Evolutionary conservation across 306 rosid genomes (phyloP).

Genomic region (Rosa rugosa): DNA sequence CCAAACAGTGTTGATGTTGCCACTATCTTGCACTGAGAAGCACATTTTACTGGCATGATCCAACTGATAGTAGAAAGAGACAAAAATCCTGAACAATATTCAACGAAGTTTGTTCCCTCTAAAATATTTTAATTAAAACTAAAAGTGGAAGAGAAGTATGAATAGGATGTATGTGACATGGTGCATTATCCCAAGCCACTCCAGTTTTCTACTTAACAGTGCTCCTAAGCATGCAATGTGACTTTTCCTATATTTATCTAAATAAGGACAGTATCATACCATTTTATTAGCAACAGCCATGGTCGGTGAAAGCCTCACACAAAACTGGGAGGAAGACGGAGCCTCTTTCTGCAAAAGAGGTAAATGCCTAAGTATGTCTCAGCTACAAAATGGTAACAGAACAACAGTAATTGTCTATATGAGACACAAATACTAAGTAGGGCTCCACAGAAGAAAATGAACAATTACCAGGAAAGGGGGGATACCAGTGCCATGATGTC

Average conservation of each 20-base stretch:
- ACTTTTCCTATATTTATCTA: slow-evolving; percentile 14
- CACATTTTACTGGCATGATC: slow-evolving; percentile 45
- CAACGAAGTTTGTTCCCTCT: slow-evolving; percentile 29
- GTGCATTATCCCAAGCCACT: slow-evolving; percentile 8
- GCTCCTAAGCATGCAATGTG: slow-evolving; percentile 12
- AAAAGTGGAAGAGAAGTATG: slow-evolving; percentile 20
- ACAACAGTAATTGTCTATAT: slow-evolving; percentile 7
- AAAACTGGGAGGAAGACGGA: slow-evolving; percentile 68
- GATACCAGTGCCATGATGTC: slow-evolving; percentile 81
- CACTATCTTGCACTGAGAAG: slow-evolving; percentile 49
- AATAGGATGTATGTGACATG: background rate
- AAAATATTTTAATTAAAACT: slow-evolving; percentile 25
- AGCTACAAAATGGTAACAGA: slow-evolving; percentile 2
- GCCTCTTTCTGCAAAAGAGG: slow-evolving; percentile 61
- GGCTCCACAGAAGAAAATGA: slow-evolving; percentile 29
- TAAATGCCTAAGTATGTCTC: slow-evolving; percentile 16
- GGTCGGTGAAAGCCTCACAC: slow-evolving; percentile 67
- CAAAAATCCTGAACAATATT: slow-evolving; percentile 35
- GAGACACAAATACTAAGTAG: background rate
- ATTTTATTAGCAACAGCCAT: slow-evolving; percentile 62
- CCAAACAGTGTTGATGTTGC: slow-evolving; percentile 87
- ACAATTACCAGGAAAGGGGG: slow-evolving; percentile 53
- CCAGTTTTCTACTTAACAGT: slow-evolving; percentile 14
- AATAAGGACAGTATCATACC: slow-evolving; percentile 45
- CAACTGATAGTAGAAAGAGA: slow-evolving; percentile 65